These are phyloP conservation scores for Pseudopyricularia javanii DNA, from an alignment of 2,329 filamentous ascomycete genomes.

Conservation along the genomic window DNA sequence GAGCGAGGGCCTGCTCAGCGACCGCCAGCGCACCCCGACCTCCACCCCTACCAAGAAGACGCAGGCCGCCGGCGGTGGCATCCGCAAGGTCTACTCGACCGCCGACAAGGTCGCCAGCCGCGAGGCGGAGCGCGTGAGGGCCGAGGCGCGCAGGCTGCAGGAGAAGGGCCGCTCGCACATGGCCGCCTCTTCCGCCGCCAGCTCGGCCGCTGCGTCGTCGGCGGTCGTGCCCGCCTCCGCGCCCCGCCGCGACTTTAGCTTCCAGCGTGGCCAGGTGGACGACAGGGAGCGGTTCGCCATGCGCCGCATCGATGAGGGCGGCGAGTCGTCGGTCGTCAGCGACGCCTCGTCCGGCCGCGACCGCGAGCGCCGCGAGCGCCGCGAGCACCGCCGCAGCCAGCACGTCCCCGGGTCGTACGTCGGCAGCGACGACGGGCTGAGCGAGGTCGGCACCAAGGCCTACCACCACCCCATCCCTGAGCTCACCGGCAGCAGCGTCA, in stretches of 20 bases:
- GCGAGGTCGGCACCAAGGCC: slow-evolving; percentile 44
- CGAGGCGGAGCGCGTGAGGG: slow-evolving; percentile 40
- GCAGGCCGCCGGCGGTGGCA: slow-evolving; percentile 23
- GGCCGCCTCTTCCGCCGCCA: slow-evolving; percentile 3
- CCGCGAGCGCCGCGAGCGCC: background rate
- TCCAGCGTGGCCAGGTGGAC: slow-evolving; percentile 28
- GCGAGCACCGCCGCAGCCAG: background rate
- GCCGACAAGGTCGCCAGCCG: slow-evolving; percentile 39
- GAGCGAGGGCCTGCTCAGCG: slow-evolving; percentile 42
- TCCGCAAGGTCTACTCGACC: slow-evolving; percentile 50
- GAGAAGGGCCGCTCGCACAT: slow-evolving; percentile 33
- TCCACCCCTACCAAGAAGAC: slow-evolving; percentile 34
- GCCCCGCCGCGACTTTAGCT: slow-evolving; percentile 38
- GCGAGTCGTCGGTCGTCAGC: slow-evolving; percentile 9
- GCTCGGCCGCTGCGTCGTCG: slow-evolving; percentile 7
- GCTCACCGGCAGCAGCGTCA: slow-evolving; percentile 18
- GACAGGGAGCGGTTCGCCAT: slow-evolving; percentile 12
- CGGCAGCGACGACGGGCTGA: slow-evolving; percentile 24
- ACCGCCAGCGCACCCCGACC: slow-evolving; percentile 45
- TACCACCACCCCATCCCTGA: slow-evolving; percentile 45
- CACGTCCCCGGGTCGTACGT: slow-evolving; percentile 23
- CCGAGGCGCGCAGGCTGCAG: slow-evolving; percentile 42
- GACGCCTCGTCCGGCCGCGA: background rate
- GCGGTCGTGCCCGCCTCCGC: background rate
- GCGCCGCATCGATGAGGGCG: slow-evolving; percentile 17